phyloP scores from a whole-genome alignment of 352 stramenopile species.

The Pythium sp. region DNA sequence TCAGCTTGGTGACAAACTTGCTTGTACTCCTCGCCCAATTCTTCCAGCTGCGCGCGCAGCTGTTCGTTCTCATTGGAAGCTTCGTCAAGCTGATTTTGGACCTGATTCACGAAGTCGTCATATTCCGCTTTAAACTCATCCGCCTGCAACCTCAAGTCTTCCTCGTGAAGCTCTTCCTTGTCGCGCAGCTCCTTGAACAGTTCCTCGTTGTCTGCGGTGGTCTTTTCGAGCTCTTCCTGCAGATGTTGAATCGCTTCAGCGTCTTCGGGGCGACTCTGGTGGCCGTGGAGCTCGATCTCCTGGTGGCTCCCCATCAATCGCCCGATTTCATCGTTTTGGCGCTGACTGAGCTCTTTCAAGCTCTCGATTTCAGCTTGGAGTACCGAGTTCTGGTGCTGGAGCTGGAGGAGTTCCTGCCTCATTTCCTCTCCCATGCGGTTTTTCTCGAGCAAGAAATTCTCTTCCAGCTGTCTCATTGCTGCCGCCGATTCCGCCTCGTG shows the following conservation, averaged over 20 bases:
- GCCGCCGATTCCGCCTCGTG: conserved; percentile 35
- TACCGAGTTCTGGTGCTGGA: conserved; percentile 41
- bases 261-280: conserved; percentile 21
- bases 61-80: conserved; percentile 54
- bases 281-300: conserved; percentile 31
- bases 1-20: conserved; percentile 31
- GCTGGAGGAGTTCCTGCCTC: conserved; percentile 29
- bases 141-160: conserved; percentile 46
- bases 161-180: conserved; percentile 41
- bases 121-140: conserved; percentile 59
- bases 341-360: conserved; percentile 43
- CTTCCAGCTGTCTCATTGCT: conserved; percentile 48
- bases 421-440: conserved; percentile 35
- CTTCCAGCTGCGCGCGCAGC: conserved; percentile 45
- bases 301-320: conserved; percentile 45
- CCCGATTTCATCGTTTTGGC: conserved; percentile 54
- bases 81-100: conserved; percentile 47
- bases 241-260: conserved; percentile 37
- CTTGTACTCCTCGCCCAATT: conserved; percentile 42
- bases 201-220: conserved; percentile 39
- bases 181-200: conserved; percentile 43
- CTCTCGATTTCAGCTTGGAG: conserved; percentile 43
- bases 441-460: conserved; percentile 51
- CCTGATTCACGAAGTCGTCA: conserved; percentile 49
- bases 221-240: conserved; percentile 30